Base-by-base conservation (phyloP, 345 rosid genomes). In the Aquilaria yunnanensis region DNA sequence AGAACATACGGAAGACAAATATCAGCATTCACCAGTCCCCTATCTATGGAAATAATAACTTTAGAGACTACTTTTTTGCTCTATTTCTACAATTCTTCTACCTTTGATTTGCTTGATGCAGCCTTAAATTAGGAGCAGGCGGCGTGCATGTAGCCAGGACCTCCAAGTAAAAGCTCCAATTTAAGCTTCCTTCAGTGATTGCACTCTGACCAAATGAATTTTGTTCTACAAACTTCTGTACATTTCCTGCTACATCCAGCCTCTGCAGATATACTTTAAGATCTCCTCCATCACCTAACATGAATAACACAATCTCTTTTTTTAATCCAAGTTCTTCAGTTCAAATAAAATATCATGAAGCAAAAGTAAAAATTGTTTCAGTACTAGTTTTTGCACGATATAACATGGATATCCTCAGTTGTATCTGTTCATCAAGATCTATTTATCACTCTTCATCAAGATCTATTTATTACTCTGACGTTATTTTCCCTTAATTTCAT, bases 191-290 rank as follows among this genome's bases (percentile, higher is more conserved):
- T 77, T 85, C 78, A 1, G 80, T 76, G 29, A 94, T 80, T 47
- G 90, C 82, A 10, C 54, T 70, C 72, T 94, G 96, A 23, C 97
- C 97, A 69, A 86, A 86, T 43, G 92, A 86, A 56, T 86, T 80
- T 9, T 74, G 75, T 68, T 74, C 83, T 12, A 88, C 79, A 65
- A 79, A 94, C 13, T 61, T 76, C 71, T 69, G 90, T 37, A 86
- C 80, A 61, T 81, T 78, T 31, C 78, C 78, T 23, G 89, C 86
- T 52, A 61, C 75, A 51, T 70, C 80, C 62, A 90, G 59, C 54
- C 65, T 72, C 68, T 85, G 89, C 65, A 94, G 69, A 76, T 90
- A 76, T 66, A 78, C 77, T 64, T 84, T 81, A 51, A 94, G 73
- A 64, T 86, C 89, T 37, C 96, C 97, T 63, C 81, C 80, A 52